Conservation (phyloP, 78 protist genomes). For the Chrysochromulina parva region DNA sequence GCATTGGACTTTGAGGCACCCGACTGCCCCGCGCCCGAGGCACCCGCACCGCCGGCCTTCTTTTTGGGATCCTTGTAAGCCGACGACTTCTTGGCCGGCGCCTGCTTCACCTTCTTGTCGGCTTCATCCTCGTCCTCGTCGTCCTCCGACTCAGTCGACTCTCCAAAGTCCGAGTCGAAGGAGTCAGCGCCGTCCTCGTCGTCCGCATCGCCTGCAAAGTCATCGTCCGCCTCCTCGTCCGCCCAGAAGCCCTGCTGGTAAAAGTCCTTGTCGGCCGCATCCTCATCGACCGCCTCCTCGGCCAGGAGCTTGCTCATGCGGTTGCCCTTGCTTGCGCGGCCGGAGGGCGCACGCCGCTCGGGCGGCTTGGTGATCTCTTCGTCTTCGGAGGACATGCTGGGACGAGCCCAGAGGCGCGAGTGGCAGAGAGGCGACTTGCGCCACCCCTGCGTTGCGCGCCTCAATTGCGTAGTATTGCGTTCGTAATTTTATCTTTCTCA, state of each 20-base stretch:
- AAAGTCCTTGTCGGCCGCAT: background rate
- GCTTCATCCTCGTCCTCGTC: background rate
- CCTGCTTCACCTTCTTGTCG: too few relatives aligned
- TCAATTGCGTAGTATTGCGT: too few relatives aligned
- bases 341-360: constrained; percentile 24
- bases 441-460: too few relatives aligned
- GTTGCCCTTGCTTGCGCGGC: constrained; percentile 3
- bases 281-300: constrained; percentile 21
- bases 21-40: too few relatives aligned
- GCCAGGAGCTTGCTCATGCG: background rate
- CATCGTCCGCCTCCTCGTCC: constrained; percentile 16
- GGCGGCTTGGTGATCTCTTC: too few relatives aligned
- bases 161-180: constrained; percentile 22
- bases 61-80: background rate
- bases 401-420: too few relatives aligned
- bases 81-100: background rate
- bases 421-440: too few relatives aligned
- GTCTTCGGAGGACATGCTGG: too few relatives aligned
- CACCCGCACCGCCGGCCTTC: background rate
- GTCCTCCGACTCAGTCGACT: background rate
- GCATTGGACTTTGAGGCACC: background rate
- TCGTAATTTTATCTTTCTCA: too few relatives aligned
- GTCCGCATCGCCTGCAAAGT: background rate
- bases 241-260: constrained; percentile 14
- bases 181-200: constrained; percentile 17